Evolutionary conservation across 345 rosid species (phyloP), one percentile per base, ranked within the genome.

Genomic region (Dimocarpus longan): DNA sequence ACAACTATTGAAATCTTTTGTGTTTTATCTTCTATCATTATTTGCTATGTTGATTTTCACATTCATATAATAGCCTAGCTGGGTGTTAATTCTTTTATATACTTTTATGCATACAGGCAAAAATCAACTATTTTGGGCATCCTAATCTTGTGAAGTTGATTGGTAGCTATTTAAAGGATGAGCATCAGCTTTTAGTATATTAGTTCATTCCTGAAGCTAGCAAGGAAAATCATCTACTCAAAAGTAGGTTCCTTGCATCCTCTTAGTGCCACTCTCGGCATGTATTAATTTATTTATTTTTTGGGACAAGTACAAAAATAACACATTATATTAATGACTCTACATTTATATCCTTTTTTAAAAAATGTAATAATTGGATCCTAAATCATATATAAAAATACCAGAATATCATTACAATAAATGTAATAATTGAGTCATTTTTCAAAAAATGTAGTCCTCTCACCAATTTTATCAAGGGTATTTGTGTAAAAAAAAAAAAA

Each of bases 131-230:
- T 77, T 85, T 92, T n/a, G 94, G 93, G 60, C 92, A 92, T 79
- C 89, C 91, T 78, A 86, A 92, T 84, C 92, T 92, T 76, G 97
- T 92, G 84, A 92, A 87, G 85, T 78, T 92, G 82, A 80, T 92
- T 76, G 97, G 97, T 56, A 90, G 87, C 76, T 92, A 92, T 87
- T 80, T 87, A 66, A 94, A 92, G 83, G 93, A 92, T 73, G 94
- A 89, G 46, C 92, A 90, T 70, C 88, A 92, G 65, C 92, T 92
- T 75, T 80, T 92, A 28, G 93, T 87, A 48, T 92, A 92, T 5
- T 94, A 92, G 85, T 90, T 88, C 87, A 88, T 92, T 94, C 79
- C 87, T 50, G 87, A 88, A 10, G 97, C 94, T 75, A 92, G 94
- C 84, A 78, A 90, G 91, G 97, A 90, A 71, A 90, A 90, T 81